Conservation (phyloP, 2,329 filamentous ascomycete species). For the Colletotrichum agaves region DNA sequence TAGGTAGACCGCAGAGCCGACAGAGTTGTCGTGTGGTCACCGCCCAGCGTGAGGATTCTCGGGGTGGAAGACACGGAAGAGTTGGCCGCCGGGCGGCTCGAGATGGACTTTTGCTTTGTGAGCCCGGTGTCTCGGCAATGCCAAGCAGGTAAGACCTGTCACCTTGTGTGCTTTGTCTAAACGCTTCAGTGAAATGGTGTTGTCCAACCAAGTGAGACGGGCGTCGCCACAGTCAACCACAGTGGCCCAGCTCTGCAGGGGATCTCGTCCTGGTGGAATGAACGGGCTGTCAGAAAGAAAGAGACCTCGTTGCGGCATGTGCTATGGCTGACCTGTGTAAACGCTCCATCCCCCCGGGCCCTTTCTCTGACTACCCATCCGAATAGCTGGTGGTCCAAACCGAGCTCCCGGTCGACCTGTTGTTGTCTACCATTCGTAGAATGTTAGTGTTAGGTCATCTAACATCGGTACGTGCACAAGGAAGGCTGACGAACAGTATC, state of each 20-base stretch:
- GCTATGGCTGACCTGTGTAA: conserved; percentile 40
- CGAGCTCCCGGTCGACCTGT: conserved; percentile 45
- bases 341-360: conserved; percentile 40
- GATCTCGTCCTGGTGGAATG: conserved; percentile 23
- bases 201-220: conserved; percentile 81
- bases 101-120: conserved; percentile 44
- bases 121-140: conserved; percentile 3
- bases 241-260: conserved; percentile 37
- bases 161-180: conserved; percentile 75
- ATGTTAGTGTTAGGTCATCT: not conserved
- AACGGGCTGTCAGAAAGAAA: conserved; percentile 21
- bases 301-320: no score
- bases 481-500: conserved; percentile 41
- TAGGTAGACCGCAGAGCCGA: conserved; percentile 70
- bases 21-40: conserved; percentile 73
- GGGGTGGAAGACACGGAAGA: conserved; percentile 54
- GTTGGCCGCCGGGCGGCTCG: conserved; percentile 52
- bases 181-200: conserved; percentile 76
- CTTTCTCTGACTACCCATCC: conserved; percentile 42
- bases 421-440: conserved; percentile 25
- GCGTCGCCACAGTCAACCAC: conserved; percentile 85
- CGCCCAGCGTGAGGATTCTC: conserved; percentile 70
- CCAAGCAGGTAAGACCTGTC: conserved; percentile 11
- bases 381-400: conserved; percentile 44
- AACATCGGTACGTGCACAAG: no score